Percentiles rank a stretch among this genome's conserved stretches.
Conservation (phyloP, 371 early-diverging fungal genomes). For the Apophysomyces sp. region DNA sequence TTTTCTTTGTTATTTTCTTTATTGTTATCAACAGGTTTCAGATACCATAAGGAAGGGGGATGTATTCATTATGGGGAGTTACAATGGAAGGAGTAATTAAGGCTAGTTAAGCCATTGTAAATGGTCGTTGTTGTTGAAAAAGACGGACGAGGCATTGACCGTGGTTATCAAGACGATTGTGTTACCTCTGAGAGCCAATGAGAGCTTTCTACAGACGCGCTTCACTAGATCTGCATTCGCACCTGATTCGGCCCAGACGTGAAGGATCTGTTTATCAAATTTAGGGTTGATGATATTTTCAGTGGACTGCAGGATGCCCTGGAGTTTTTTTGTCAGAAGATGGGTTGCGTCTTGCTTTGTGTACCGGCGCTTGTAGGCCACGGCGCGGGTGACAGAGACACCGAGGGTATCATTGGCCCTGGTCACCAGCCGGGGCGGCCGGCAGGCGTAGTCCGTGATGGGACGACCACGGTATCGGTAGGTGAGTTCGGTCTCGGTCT, state of each 20-base stretch:
- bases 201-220: conserved; percentile 15
- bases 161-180: conserved; percentile 29
- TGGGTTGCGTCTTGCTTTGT: conserved; percentile 39
- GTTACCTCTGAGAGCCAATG: conserved; percentile 4
- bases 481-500: conserved; percentile 57
- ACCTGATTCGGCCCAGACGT: conserved; percentile 58
- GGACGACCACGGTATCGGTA: conserved; percentile 46
- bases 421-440: conserved; percentile 5
- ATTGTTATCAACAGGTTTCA: no score
- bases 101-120: not conserved
- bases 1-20: no score
- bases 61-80: no score
- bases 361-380: conserved; percentile 39
- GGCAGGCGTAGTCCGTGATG: conserved; percentile 56
- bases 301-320: conserved; percentile 38
- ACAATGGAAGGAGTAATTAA: no score
- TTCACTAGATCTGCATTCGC: conserved; percentile 19
- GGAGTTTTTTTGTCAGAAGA: conserved; percentile 47
- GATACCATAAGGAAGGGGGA: no score
- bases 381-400: conserved; percentile 60
- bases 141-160: conserved; percentile 14
- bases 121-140: not conserved
- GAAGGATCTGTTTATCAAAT: conserved; percentile 55
- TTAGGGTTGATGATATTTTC: conserved; percentile 31
- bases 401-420: conserved; percentile 21